These are phyloP conservation scores for Calonectria pseudoturangicola DNA, from an alignment of 2,329 filamentous ascomycete species.

Conservation along the genomic window DNA sequence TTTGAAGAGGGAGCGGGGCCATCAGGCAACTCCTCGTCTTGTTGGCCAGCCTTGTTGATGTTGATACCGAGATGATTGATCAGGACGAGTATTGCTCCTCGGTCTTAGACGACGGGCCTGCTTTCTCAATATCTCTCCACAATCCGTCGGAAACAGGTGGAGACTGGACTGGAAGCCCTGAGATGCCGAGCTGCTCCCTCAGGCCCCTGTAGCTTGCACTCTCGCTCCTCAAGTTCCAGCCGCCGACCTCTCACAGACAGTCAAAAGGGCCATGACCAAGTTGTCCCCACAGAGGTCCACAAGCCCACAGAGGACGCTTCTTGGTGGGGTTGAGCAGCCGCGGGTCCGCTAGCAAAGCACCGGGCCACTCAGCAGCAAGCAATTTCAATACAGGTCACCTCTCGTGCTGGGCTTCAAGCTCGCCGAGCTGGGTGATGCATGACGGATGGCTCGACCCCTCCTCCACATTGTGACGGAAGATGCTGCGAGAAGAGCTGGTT, in stretches of 20 bases:
- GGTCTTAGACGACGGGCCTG: not conserved
- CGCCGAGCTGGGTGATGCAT: conserved; percentile 4
- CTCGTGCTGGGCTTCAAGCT: conserved; percentile 18
- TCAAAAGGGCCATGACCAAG: conserved; percentile 53
- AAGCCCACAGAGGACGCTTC: conserved; percentile 43
- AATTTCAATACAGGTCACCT: conserved; percentile 49
- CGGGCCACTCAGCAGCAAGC: conserved; percentile 45
- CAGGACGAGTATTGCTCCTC: not conserved
- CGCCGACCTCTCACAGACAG: conserved; percentile 47
- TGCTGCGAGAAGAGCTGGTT: conserved; percentile 9
- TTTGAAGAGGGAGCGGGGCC: too few relatives aligned
- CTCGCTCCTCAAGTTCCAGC: conserved; percentile 10
- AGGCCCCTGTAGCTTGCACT: conserved; percentile 37
- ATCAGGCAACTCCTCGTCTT: too few relatives aligned
- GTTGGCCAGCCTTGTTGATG: not conserved
- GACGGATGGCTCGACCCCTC: conserved; percentile 23
- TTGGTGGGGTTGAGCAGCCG: conserved; percentile 20
- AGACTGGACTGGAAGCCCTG: not conserved
- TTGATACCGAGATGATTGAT: conserved; percentile 3
- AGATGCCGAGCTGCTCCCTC: not conserved
- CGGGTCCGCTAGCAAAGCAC: conserved; percentile 43
- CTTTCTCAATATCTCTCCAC: not conserved
- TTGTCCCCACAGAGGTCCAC: conserved; percentile 45
- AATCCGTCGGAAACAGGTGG: not conserved
- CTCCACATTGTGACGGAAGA: conserved; percentile 26